Evolutionary conservation across 345 rosid genomes (phyloP), one percentile per base, ranked within the genome.

Genomic region (Gossypium longicalyx): DNA sequence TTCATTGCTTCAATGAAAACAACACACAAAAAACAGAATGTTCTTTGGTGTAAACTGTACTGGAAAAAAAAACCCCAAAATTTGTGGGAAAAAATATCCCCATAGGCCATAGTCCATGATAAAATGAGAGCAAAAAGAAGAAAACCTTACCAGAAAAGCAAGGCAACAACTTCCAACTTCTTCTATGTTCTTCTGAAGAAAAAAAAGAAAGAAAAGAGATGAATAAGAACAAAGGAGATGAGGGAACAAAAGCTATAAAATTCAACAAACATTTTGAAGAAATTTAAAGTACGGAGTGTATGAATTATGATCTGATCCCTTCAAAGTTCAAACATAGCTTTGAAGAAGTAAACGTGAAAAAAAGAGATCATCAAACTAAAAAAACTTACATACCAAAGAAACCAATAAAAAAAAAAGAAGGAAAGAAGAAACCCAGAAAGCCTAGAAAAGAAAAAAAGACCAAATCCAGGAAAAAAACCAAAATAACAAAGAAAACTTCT

Each of bases 291-390:
- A 23, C 23, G 11, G 7, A 48, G 12, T 9, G 2, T 5, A 34
- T 34, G 41, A 34, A 34, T 48, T 20, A 15, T 66, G 70, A 66
- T 22, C 54, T 22, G 53, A 66, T 66, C 70, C 53, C 70, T 34
- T n/a, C n/a, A 17, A 29, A 34, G 41, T 34, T 34, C 41, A 34
- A 34, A 67, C 16, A 44, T 6, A 45, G 54, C 51, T 45, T 45
- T 11, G 45, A 72, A 57, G 27, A 54, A 69, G 41, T 9, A 25
- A 69, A 23, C 17, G 44, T 27, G 19, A 15, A 25, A 52, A 34
- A 48, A 70, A 11, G 25, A 70, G 25, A 25, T n/a, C 9, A 64
- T 41, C 22, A 41, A 41, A 41, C 16, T 41, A 17, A n/a, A 15
- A 25, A 5, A 34, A 5, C 49, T 41, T 17, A 23, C 58, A 59